Conservation (phyloP, 371 early-diverging fungal species). For the Mucor saturninus region DNA sequence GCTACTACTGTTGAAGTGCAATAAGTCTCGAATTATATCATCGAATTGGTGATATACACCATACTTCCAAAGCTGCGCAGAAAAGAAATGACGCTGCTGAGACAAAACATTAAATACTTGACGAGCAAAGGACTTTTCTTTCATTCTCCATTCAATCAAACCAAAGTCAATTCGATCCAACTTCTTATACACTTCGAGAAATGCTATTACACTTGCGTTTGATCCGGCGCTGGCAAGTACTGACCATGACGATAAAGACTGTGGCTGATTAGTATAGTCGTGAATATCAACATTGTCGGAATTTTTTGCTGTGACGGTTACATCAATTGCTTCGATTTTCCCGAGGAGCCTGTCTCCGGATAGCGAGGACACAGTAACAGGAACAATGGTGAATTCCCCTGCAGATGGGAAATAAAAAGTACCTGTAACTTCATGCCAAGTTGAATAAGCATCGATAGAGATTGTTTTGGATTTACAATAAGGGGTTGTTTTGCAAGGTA, state of each 20-base stretch:
- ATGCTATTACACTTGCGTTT: constrained; percentile 26
- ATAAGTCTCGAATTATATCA: constrained; percentile 32
- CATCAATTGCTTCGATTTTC: not conserved
- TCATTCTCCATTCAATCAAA: constrained; percentile 43
- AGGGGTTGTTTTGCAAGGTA: constrained; percentile 36
- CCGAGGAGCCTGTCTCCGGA: constrained; percentile 28
- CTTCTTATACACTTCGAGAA: constrained; percentile 27
- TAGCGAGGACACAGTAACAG: constrained; percentile 43
- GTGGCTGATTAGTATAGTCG: not conserved
- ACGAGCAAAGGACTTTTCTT: constrained; percentile 35
- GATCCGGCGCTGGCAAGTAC: constrained; percentile 26
- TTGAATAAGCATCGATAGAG: constrained; percentile 42
- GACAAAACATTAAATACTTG: constrained; percentile 24
- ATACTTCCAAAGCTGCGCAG: constrained; percentile 32
- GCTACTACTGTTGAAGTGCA: constrained; percentile 15
- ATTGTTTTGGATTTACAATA: constrained; percentile 46
- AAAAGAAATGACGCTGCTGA: constrained; percentile 19
- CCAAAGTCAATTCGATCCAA: constrained; percentile 33
- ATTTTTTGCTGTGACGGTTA: constrained; percentile 1
- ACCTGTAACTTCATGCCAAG: constrained; percentile 44
- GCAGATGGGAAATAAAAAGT: constrained; percentile 60
- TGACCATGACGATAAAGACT: constrained; percentile 21
- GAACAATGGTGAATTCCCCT: constrained; percentile 49
- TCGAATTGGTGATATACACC: constrained; percentile 39
- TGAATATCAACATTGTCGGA: not conserved